Percentiles rank a stretch among this genome's conserved stretches.
Evolutionary conservation across 257 asterid species (phyloP).

Genomic region (Vinca minor): DNA sequence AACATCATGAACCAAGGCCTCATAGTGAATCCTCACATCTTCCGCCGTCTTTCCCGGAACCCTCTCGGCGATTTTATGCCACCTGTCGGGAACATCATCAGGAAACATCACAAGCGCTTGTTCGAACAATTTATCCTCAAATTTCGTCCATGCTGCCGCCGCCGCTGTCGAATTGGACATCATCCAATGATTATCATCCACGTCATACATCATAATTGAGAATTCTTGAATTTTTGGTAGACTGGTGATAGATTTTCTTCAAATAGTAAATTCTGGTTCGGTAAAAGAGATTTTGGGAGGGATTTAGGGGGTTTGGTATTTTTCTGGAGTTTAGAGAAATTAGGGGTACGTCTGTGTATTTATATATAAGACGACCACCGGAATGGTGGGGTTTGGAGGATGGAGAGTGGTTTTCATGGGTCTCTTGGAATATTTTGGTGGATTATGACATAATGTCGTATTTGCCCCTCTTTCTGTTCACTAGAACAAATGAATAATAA

Average conservation of each 20-base stretch:
- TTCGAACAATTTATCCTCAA: conserved; percentile 22
- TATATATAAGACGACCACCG: background rate
- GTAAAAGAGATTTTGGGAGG: conserved; percentile 1
- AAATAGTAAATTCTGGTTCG: background rate
- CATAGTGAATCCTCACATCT: conserved; percentile 15
- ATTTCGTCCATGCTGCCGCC: conserved; percentile 2
- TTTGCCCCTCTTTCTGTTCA: background rate
- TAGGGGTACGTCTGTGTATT: background rate
- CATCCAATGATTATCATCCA: conserved; percentile 5
- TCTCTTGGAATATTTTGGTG: background rate
- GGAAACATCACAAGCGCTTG: conserved; percentile 6
- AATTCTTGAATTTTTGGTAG: background rate
- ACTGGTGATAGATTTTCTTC: background rate
- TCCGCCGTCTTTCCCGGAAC: conserved; percentile 13
- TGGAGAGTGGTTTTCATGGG: background rate
- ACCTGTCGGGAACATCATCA: conserved; percentile 11
- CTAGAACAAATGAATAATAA: no score
- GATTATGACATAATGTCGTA: background rate
- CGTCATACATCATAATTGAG: conserved; percentile 1
- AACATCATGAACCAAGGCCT: conserved; percentile 12
- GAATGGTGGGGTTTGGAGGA: background rate
- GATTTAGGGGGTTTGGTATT: background rate
- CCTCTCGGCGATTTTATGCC: conserved; percentile 12
- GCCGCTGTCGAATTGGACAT: background rate
- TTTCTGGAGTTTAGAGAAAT: background rate